These are phyloP conservation scores for Cladosporium sp. DNA, from an alignment of 2,329 filamentous ascomycete species.

Conservation along the genomic window DNA sequence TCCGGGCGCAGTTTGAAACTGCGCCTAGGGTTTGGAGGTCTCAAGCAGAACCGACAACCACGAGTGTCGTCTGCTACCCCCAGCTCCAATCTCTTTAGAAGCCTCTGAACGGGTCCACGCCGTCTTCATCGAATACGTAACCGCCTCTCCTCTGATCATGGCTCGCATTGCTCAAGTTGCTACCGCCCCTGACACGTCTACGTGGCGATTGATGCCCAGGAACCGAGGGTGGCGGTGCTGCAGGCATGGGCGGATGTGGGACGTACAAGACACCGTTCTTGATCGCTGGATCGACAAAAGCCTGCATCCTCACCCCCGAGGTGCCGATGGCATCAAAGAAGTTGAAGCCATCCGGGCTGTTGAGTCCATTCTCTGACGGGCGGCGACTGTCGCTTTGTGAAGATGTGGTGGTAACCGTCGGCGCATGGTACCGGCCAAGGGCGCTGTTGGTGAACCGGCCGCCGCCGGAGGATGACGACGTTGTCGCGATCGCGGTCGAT, in stretches of 20 bases:
- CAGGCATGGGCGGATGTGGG: constrained; percentile 29
- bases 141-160: constrained; percentile 34
- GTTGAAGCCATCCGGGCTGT: constrained; percentile 41
- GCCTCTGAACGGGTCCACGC: constrained; percentile 38
- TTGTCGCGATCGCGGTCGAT: constrained; percentile 41
- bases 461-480: constrained; percentile 36
- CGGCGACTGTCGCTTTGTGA: constrained; percentile 29
- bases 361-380: constrained; percentile 25
- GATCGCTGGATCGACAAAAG: constrained; percentile 69
- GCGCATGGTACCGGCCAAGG: constrained; percentile 23
- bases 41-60: not conserved
- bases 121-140: constrained; percentile 38
- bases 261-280: constrained; percentile 35
- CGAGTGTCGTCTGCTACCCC: not conserved
- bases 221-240: constrained; percentile 12
- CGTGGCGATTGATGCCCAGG: not conserved
- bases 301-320: constrained; percentile 78
- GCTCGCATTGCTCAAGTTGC: constrained; percentile 32
- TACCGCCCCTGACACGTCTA: constrained; percentile 28
- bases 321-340: constrained; percentile 90
- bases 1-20: not conserved
- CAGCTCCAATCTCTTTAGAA: constrained; percentile 26
- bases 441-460: constrained; percentile 24
- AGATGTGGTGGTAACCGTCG: constrained; percentile 22
- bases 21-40: not conserved